Evolutionary conservation across 106 monocot genomes (phyloP), one percentile per base, ranked within the genome.

Genomic region (Apostasia ramifera): DNA sequence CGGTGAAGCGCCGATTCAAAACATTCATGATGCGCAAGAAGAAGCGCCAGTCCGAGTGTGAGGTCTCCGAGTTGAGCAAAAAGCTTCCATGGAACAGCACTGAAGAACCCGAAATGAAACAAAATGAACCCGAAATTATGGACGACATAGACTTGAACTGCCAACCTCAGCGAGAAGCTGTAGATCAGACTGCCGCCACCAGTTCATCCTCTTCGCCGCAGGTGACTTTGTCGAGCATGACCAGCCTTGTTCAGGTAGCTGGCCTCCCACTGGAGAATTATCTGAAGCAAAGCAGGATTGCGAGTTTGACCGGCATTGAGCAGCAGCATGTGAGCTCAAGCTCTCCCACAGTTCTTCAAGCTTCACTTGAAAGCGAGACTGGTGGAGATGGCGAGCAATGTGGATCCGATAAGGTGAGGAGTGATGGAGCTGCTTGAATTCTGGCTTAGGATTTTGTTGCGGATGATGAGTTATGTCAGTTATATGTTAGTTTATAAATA

Each of bases 11-110:
- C 52, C 87, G 94, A 4, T 94, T 94, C 71, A 88, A 88, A 55
- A 94, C 94, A 11, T 85, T 94, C 12, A 94, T 94, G 94, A 55
- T 91, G 79, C 66, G 94, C 66, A 94, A 94, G 73, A 94, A 85
- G 78, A 79, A 91, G 44, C 87, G 88, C 12, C 94, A 94, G 59
- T 81, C 81, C 2, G 94, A 91, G 72, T 77, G 69, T 9, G 82
- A 94, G 51, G 85, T 88, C 62, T 87, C 87, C 4, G 78, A 82
- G 69, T 59, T 74, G 44, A 45, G 68, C 53, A 84, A 86, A 72
- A 93, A 70, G 81, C 65, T 69, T 55, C 63, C 65, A 5, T 85
- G 77, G 80, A 49, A 8, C 14, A 70, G 48, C 56, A 84, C 71
- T n/a, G 80, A 87, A 62, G 87, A 87, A 12, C 13, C 57, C 7